These are phyloP conservation scores for Cochlearia excelsa DNA, from an alignment of 345 rosid species.

Conservation along the genomic window DNA sequence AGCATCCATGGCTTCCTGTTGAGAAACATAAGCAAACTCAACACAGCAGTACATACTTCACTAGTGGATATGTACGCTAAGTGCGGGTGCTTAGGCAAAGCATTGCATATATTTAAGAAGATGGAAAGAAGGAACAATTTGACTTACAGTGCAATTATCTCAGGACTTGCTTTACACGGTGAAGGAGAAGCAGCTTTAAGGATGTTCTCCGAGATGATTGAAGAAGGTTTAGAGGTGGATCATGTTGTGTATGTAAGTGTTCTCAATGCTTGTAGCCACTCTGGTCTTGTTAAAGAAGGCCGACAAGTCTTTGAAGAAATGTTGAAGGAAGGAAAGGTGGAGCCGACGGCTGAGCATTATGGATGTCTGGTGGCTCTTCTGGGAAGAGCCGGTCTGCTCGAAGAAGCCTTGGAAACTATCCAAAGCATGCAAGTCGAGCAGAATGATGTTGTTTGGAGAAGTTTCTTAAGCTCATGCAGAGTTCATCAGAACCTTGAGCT, in stretches of 20 bases:
- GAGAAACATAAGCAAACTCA: conserved; percentile 46
- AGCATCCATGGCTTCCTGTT: conserved; percentile 41
- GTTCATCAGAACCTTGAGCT: conserved; percentile 49
- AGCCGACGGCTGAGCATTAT: conserved; percentile 61
- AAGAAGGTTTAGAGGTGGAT: conserved; percentile 39
- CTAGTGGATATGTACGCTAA: conserved; percentile 50
- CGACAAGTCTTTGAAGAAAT: conserved; percentile 35
- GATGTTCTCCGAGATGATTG: conserved; percentile 38
- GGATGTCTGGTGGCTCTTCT: conserved; percentile 71
- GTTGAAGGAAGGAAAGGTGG: conserved; percentile 45
- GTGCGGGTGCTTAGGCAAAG: conserved; percentile 47
- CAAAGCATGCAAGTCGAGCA: conserved; percentile 50
- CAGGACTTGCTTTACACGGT: conserved; percentile 45
- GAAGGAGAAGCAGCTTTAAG: conserved; percentile 42
- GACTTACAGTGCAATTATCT: conserved; percentile 46
- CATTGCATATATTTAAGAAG: conserved; percentile 32
- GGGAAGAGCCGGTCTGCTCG: conserved; percentile 57
- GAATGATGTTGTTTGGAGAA: conserved; percentile 72
- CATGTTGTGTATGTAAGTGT: conserved; percentile 42
- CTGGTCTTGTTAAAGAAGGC: conserved; percentile 43
- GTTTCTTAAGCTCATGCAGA: conserved; percentile 66
- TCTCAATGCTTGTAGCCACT: conserved; percentile 47
- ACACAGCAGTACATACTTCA: conserved; percentile 44
- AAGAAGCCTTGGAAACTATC: conserved; percentile 57
- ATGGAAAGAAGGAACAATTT: conserved; percentile 34